Conservation (phyloP, 2,329 filamentous ascomycete genomes). For the Sporothrix variecibatus region DNA sequence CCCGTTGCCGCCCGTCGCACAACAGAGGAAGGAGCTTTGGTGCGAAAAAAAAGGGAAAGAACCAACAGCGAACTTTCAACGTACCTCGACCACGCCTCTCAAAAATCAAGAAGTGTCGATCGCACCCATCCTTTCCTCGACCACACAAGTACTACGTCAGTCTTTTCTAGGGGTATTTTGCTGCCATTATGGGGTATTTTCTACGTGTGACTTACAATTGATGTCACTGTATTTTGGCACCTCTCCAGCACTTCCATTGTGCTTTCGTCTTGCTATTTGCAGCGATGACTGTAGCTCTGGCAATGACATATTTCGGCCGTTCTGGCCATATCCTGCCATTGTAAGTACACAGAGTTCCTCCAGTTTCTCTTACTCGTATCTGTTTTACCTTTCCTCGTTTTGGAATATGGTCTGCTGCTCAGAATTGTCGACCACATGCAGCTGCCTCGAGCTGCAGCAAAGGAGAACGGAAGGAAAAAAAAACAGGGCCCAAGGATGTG, state of each 20-base stretch:
- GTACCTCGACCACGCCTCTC: not conserved
- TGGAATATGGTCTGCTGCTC: not conserved
- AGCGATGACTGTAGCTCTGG: not conserved
- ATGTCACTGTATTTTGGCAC: not conserved
- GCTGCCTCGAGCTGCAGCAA: not conserved
- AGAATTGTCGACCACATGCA: not conserved
- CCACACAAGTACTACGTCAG: not conserved
- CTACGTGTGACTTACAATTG: not conserved
- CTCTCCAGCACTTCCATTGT: not conserved
- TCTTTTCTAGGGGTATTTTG: not conserved
- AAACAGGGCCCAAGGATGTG: not conserved
- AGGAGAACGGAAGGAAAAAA: not conserved
- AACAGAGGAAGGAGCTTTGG: not conserved
- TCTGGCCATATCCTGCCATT: not conserved
- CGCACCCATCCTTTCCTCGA: not conserved
- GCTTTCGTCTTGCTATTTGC: not conserved
- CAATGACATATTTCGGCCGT: not conserved
- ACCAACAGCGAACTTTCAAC: not conserved
- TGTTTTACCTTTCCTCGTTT: not conserved
- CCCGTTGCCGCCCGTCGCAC: not conserved
- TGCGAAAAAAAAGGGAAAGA: not conserved
- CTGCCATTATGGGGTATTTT: not conserved
- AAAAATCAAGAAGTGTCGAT: conserved; percentile 2
- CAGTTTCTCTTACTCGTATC: not conserved
- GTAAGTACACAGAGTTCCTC: not conserved